Base-by-base conservation (phyloP, 2,329 filamentous ascomycete genomes). In the Exophiala mesophila region DNA sequence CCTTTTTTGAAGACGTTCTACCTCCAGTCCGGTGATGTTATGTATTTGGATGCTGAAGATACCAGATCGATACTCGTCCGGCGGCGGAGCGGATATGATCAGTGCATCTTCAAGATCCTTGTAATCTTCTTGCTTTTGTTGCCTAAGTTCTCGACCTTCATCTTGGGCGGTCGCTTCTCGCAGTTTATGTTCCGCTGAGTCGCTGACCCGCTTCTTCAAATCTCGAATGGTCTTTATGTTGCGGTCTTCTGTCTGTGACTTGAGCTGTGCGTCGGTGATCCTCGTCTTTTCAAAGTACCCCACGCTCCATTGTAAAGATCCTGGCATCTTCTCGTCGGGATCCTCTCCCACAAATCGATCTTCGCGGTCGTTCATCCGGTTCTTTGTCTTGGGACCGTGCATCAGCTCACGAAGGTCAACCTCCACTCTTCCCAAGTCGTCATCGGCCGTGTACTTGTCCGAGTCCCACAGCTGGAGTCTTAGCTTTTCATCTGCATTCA, bases 391-490 rank as follows among this genome's bases (percentile, higher is more conserved):
- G 0, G 71, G 57, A 32, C 66, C 69, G 40, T 70, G 71, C 75
- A 87, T 85, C 4, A 87, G 56, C 3, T 76, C 63, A 55, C 82
- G 82, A 21, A 88, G 61, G 45, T 78, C 76, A 6, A 88, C 63
- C 57, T 87, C 83, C 10, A 87, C 83, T 12, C 83, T 74, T 12
- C 84, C 83, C 1, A 88, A 68, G 55, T 88, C 83, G 53, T 88
- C 83, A 56, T 88, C 83, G 1, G 83, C 83, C 2, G 78, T 82
- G 38, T 77, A 73, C 31, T 79, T 78, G 58, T 88, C 84, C 2
- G 81, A 85, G 54, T 88, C 84, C 83, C 83, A 88, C 0, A 88
- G 67, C 56, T 87, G 82, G 1, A 88, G 57, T 3, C 82, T 74
- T 7, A 88, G 59, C 23, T 76, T 78, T 61, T 86, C 83, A 16